Base-by-base conservation (phyloP, 306 rosid genomes). In the Abrus pulchellus region DNA sequence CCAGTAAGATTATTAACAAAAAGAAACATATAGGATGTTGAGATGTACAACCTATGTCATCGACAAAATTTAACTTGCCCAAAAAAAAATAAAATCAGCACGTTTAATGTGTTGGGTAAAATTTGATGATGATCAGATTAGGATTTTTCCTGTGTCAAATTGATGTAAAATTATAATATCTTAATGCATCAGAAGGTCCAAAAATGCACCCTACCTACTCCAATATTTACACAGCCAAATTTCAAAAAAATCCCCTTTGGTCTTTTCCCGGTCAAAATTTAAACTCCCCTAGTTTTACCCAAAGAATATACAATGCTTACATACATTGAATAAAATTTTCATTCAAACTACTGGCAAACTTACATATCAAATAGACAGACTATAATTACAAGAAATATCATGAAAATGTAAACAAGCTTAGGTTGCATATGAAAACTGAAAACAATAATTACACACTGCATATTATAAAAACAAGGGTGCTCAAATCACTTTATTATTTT, bases 391-490 rank as follows among this genome's bases (percentile, higher is more conserved):
- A 32, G 49, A 52, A 65, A 65, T 49, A 52, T 61, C 38, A 43
- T 30, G 53, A 80, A 14, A 53, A 20, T 36, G 56, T 10, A 59
- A 59, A 61, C 20, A 68, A 13, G 12, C 12, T 76, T 47, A 32
- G 6, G 50, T 82, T 64, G 50, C 30, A 9, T 20, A 52, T 4
- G 67, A 82, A 70, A 72, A 53, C n/a, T 12, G 34, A 71, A 27
- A 7, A 49, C 7, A 52, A 59, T 7, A 27, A 63, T 50, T 79
- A 71, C 74, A 80, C 38, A 80, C 28, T 14, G 32, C 44, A 83
- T n/a, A 45, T 68, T 14, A 74, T 52, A 52, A 57, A 77, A 12
- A 53, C 74, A 72, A 45, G 72, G 63, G 63, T 72, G 72, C 41
- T 73, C 54, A 66, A 0, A 6, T 34, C 50, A 63, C 56, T 69